phyloP scores from a whole-genome alignment of 2,329 filamentous ascomycete species.

The Nemania abortiva region DNA sequence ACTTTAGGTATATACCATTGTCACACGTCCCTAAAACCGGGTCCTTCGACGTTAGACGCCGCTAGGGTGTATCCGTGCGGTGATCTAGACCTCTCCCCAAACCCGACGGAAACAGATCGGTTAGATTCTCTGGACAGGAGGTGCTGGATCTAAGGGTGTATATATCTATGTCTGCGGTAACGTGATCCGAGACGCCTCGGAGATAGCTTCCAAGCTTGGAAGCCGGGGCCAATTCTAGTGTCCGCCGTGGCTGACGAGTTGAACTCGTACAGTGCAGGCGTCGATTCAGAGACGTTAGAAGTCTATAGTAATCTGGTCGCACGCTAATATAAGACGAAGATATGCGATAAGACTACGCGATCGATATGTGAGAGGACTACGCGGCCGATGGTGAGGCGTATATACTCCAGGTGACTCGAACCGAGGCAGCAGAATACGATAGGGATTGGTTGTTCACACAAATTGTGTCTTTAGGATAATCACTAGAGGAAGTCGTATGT shows the following conservation, averaged over 20 bases:
- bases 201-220: constrained; percentile 3
- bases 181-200: neutral
- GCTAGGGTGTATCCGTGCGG: neutral
- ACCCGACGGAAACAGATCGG: neutral
- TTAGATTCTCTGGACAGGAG: neutral
- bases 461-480: neutral
- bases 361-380: neutral
- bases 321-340: neutral
- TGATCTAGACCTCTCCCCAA: neutral
- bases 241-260: neutral
- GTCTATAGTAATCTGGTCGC: neutral
- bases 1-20: too few relatives aligned
- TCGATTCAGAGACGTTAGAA: neutral
- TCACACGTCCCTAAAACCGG: neutral
- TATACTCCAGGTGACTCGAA: neutral
- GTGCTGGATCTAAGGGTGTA: neutral
- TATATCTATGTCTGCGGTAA: neutral
- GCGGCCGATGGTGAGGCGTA: neutral
- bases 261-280: too few relatives aligned
- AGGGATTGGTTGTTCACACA: neutral
- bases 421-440: neutral
- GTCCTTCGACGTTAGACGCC: neutral
- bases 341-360: neutral
- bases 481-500: too few relatives aligned
- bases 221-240: neutral